These are phyloP conservation scores for Piromyces sp. DNA, from an alignment of 192 early-diverging fungal genomes.

Conservation along the genomic window DNA sequence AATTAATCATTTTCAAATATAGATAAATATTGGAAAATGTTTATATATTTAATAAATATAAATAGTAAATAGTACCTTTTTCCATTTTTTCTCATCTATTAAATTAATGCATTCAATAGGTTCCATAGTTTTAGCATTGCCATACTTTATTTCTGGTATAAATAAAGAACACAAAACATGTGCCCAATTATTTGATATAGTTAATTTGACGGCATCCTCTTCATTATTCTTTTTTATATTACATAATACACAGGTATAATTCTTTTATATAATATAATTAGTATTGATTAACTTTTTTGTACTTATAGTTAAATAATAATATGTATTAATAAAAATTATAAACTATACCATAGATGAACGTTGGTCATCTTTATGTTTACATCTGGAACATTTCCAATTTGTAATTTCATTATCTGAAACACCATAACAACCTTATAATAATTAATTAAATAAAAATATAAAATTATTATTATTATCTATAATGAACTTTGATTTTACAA, in stretches of 20 bases:
- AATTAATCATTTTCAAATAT: neutral
- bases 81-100: constrained; percentile 19
- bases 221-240: constrained; percentile 9
- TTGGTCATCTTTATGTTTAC: neutral
- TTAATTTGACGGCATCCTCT: constrained; percentile 40
- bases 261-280: constrained; percentile 22
- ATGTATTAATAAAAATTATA: no score
- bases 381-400: neutral
- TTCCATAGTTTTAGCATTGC: constrained; percentile 10
- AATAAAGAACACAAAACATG: constrained; percentile 50
- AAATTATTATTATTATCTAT: no score
- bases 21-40: no score
- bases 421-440: neutral
- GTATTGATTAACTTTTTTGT: no score
- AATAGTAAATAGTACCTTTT: no score
- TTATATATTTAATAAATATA: no score
- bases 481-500: no score
- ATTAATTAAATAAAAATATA: no score
- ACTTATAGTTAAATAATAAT: no score
- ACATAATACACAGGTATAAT: constrained; percentile 49
- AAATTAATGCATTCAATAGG: constrained; percentile 26
- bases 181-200: constrained; percentile 59
- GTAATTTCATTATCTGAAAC: neutral
- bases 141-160: constrained; percentile 32
- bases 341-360: neutral